Conservation (phyloP, 1,284 basidiomycete genomes). For the Leccinum olivaceoglutinosum region DNA sequence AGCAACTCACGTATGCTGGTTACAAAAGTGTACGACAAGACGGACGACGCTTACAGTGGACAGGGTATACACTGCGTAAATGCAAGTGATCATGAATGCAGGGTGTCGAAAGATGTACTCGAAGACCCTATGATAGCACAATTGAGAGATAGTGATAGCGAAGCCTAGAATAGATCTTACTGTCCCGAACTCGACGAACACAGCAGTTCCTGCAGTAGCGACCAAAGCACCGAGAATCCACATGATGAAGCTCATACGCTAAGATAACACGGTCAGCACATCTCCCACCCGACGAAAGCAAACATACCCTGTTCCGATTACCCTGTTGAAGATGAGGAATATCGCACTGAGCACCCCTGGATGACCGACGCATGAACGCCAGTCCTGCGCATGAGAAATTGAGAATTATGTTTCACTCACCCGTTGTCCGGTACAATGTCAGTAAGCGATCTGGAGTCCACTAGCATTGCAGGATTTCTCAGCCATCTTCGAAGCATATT, state of each 20-base stretch:
- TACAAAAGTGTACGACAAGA: not conserved
- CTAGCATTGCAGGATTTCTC: constrained; percentile 6
- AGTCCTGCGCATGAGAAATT: not conserved
- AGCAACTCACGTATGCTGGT: constrained; percentile 42
- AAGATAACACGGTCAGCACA: not conserved
- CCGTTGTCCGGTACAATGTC: constrained; percentile 39
- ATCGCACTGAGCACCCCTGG: constrained; percentile 53
- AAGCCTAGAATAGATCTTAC: constrained; percentile 33
- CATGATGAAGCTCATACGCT: constrained; percentile 67
- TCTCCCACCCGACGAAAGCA: not conserved
- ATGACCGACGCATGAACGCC: not conserved
- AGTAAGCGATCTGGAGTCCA: constrained; percentile 7
- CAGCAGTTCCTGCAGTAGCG: constrained; percentile 57
- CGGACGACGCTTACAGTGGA: constrained; percentile 42
- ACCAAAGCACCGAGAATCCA: constrained; percentile 67
- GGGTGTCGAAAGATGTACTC: constrained; percentile 66
- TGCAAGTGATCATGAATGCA: constrained; percentile 54
- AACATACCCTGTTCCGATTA: constrained; percentile 71
- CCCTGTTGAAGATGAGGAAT: constrained; percentile 71
- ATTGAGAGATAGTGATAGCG: not conserved
- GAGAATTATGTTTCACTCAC: constrained; percentile 22
- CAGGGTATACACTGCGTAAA: constrained; percentile 55
- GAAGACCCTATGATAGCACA: constrained; percentile 44
- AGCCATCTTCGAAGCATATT: not conserved
- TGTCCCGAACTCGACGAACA: constrained; percentile 71